Percentiles rank a stretch among this genome's conserved stretches.
Evolutionary conservation across 2,329 filamentous ascomycete species (phyloP).

Genomic region (Venturia carpophila): DNA sequence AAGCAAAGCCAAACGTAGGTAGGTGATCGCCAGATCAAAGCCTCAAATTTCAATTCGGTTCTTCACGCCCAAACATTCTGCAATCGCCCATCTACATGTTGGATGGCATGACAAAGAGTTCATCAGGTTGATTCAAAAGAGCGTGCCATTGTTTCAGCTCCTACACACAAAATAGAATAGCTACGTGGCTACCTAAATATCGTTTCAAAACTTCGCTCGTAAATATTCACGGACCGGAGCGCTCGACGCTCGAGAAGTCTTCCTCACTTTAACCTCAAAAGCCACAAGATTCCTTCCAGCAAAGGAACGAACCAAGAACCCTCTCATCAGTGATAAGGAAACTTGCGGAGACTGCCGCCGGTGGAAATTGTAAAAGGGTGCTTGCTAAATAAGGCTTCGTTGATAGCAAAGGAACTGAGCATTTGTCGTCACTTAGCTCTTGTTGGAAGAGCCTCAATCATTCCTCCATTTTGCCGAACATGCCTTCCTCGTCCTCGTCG

Average conservation of each 20-base stretch:
- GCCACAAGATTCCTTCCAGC: slow-evolving; percentile 13
- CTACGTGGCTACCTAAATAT: slow-evolving; percentile 2
- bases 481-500: slow-evolving; percentile 88
- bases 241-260: slow-evolving; percentile 18
- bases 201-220: slow-evolving; percentile 2
- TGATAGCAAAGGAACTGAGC: not conserved
- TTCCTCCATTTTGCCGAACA: slow-evolving; percentile 96
- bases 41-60: not conserved
- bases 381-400: not conserved
- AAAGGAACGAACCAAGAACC: slow-evolving; percentile 22
- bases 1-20: not conserved
- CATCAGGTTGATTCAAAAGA: slow-evolving; percentile 9
- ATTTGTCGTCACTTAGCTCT: slow-evolving; percentile 13
- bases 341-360: slow-evolving; percentile 12
- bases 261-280: slow-evolving; percentile 32
- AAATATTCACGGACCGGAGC: not conserved
- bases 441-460: slow-evolving; percentile 29
- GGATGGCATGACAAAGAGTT: not conserved
- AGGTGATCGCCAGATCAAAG: not conserved
- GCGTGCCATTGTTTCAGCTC: slow-evolving; percentile 8
- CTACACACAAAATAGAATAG: slow-evolving; percentile 1
- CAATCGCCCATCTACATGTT: not conserved
- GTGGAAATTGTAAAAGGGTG: slow-evolving; percentile 2
- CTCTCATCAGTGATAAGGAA: slow-evolving; percentile 37
- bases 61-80: not conserved